Evolutionary conservation across 768 basidiomycete species (phyloP), one percentile per base, ranked within the genome.

Genomic region (Suillus sp.): DNA sequence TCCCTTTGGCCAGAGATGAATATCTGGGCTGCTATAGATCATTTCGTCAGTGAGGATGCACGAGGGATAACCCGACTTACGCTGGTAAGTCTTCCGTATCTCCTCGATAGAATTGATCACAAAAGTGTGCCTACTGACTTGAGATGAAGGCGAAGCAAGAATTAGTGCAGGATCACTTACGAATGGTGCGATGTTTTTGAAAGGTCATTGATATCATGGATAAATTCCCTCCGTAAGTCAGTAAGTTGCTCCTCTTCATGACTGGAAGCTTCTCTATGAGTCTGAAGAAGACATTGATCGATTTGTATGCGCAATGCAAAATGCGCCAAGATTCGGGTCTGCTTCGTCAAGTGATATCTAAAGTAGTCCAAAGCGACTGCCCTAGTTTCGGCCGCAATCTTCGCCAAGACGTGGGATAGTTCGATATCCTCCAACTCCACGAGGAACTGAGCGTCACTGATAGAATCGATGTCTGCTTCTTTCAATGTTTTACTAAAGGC

Each of bases 381-480:
- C 25, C 9, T 40, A 18, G 56, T 38, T 5, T 56, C 38, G 10
- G 20, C 34, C 4, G 35, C 71, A 10, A 27, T 59, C 1, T 0
- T 1, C 3, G 30, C 47, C 25, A 72, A 22, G n/a, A 3, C 18
- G 18, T 63, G 70, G 57, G 50, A 30, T 0, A 3, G 25, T 18
- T 63, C 56, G 62, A 53, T 55, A 30, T 59, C 25, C 1, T 27
- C 42, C 11, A 73, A 13, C 1, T 63, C 37, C 0, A 27, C 40
- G 38, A 75, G 60, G 34, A 74, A 68, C 9, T 63, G 63, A 27
- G 22, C 40, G 20, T 74, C 72, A 0, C 64, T n/a, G 1, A 68
- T 54, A 1, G 38, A 27, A 30, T 32, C 30, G 11, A 18, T 13
- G 48, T 35, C 53, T 20, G 67, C 61, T 0, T 20, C 55, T 11